A percentile compares a stretch with the other conserved stretches of the same genome.
Conservation (phyloP, 2,329 filamentous ascomycete species). For the Hypoxylon sp. region DNA sequence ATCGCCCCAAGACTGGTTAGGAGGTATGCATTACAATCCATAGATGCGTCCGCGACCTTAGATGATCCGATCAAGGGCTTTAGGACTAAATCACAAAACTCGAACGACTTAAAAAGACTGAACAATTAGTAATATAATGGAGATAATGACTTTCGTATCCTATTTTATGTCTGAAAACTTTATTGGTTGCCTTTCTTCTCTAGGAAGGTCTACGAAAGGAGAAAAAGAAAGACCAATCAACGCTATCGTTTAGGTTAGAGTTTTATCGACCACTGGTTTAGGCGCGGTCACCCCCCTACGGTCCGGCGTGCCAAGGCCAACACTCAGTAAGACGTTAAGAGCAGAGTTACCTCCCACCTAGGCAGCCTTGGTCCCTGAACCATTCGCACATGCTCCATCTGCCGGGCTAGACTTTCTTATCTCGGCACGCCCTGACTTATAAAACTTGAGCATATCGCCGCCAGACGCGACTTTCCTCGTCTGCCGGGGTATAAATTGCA, state of each 20-base stretch:
- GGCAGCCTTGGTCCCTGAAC: conserved; percentile 5
- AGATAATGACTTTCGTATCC: conserved; percentile 25
- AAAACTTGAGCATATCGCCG: conserved; percentile 17
- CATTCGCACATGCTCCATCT: conserved; percentile 30
- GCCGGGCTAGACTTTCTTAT: conserved; percentile 38
- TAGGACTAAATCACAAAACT: no score
- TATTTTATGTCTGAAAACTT: conserved; percentile 32
- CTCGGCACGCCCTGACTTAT: conserved; percentile 22
- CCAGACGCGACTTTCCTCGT: conserved; percentile 17
- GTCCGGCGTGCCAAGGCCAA: conserved; percentile 20
- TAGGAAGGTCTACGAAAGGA: conserved; percentile 48
- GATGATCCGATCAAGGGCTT: no score
- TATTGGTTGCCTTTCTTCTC: conserved; percentile 46
- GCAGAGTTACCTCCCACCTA: conserved; percentile 9
- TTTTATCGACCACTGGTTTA: conserved; percentile 22
- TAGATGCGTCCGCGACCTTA: no score
- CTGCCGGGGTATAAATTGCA: conserved; percentile 37
- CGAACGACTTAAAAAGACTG: neutral
- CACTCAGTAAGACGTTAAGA: conserved; percentile 12
- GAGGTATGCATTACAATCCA: no score
- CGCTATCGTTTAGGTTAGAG: conserved; percentile 4
- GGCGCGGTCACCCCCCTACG: conserved; percentile 23
- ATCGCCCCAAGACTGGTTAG: conserved; percentile 31
- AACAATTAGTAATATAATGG: conserved; percentile 16
- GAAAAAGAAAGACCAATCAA: conserved; percentile 23